These are phyloP conservation scores for Margaritispora aquatica DNA, from an alignment of 495 filamentous ascomycete species.

Conservation along the genomic window DNA sequence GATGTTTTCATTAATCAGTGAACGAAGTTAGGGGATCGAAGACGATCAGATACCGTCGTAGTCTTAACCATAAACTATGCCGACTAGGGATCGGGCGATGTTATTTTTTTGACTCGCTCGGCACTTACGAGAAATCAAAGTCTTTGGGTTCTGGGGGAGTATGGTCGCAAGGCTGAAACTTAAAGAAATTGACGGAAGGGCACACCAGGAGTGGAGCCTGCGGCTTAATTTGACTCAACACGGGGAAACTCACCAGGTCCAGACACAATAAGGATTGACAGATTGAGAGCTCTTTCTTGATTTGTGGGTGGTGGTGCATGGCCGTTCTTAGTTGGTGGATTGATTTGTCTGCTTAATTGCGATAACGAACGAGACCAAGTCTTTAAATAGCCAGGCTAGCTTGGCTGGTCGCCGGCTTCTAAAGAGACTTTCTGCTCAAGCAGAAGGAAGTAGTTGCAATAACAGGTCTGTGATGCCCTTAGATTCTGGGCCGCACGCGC, in stretches of 20 bases:
- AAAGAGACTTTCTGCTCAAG: too few species aligned
- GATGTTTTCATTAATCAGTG: conserved; percentile 72
- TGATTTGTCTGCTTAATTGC: conserved; percentile 71
- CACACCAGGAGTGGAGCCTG: conserved; percentile 55
- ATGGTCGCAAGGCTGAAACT: conserved; percentile 69
- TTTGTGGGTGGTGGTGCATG: conserved; percentile 55
- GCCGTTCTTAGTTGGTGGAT: conserved; percentile 57
- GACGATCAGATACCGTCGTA: conserved; percentile 72
- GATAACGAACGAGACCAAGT: conserved; percentile 72
- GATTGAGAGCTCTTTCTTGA: conserved; percentile 36
- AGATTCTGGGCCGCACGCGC: too few species aligned
- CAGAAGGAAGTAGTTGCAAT: too few species aligned
- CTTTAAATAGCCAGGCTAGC: too few species aligned
- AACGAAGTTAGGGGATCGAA: conserved; percentile 73
- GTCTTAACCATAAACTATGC: conserved; percentile 73
- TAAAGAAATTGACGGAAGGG: conserved; percentile 66
- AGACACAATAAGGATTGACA: conserved; percentile 63
- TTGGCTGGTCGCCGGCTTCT: too few species aligned
- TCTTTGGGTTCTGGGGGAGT: conserved; percentile 68
- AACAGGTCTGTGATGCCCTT: too few species aligned
- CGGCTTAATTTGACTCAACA: conserved; percentile 68
- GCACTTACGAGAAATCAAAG: conserved; percentile 73
- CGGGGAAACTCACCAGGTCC: conserved; percentile 62
- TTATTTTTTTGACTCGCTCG: conserved; percentile 64
- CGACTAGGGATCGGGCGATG: conserved; percentile 64